Evolutionary conservation across 164 flowering plant species (phyloP).

Genomic region (Tetrastigma voinierianum): DNA sequence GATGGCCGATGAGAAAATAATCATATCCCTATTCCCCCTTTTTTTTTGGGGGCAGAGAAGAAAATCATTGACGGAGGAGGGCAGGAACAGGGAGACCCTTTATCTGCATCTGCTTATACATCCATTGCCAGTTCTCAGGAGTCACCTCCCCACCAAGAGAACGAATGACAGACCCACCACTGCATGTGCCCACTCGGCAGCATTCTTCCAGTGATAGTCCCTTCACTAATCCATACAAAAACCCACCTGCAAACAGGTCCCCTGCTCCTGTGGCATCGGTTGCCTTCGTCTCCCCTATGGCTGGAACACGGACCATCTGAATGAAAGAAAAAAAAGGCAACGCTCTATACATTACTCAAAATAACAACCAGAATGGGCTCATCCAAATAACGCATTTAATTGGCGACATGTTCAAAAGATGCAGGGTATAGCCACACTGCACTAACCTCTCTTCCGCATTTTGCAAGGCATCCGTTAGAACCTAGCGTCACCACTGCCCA

Average conservation of each 20-base stretch:
- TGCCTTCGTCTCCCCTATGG: conserved; percentile 67
- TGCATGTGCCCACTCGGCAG: conserved; percentile 87
- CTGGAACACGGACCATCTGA: conserved; percentile 77
- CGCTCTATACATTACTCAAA: too few relatives aligned
- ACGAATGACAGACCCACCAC: conserved; percentile 87
- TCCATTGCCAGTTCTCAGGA: conserved; percentile 90
- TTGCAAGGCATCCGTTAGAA: conserved; percentile 79
- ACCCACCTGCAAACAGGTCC: conserved; percentile 92
- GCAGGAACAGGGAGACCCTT: conserved; percentile 68
- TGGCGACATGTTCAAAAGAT: too few relatives aligned
- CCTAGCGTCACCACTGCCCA: conserved; percentile 97
- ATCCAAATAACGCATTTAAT: too few relatives aligned
- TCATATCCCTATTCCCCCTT: neutral
- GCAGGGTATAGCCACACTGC: too few relatives aligned
- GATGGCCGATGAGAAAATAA: neutral
- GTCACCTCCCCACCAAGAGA: conserved; percentile 93
- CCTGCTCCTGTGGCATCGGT: conserved; percentile 98
- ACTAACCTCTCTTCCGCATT: conserved; percentile 83
- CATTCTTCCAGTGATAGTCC: conserved; percentile 83
- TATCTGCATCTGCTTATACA: conserved; percentile 81
- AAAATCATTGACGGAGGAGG: conserved; percentile 18
- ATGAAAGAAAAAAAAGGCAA: neutral
- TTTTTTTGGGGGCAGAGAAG: neutral
- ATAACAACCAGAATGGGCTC: too few relatives aligned
- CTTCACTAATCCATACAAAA: conserved; percentile 79